Evolutionary conservation across 306 rosid genomes (phyloP), one percentile per base, ranked within the genome.

Genomic region (Prosopis cineraria): DNA sequence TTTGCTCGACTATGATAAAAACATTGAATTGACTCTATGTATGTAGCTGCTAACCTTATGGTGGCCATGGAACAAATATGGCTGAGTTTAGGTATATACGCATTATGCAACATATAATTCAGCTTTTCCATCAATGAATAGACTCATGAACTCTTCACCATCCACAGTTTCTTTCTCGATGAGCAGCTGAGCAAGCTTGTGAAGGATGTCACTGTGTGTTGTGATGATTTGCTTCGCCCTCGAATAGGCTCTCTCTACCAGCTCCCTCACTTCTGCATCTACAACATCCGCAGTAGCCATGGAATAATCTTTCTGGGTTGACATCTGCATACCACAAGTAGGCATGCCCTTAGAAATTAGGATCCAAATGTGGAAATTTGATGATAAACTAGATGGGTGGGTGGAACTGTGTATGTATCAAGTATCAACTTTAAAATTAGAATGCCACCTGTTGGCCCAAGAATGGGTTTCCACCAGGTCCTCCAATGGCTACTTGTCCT

Each of bases 391-490:
- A 13, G 37, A 10, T 5, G n/a, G 36, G 7, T 2, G 36, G 37
- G n/a, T n/a, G n/a, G 1, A 4, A 9, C 30, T 11, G 17, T 3
- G 14, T n/a, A 25, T 7, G 27, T 9, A n/a, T n/a, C n/a, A n/a
- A n/a, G n/a, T n/a, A n/a, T 1, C 22, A 56, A 56, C 19, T 56
- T 3, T 4, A 12, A 56, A 19, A 39, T 10, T 25, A 25, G 31
- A 64, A 39, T 66, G 22, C 25, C 84, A 93, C 99, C 98, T 91
- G 94, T 86, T 96, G 99, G 76, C 99, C 99, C 83, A 96, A 81
- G 89, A 96, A 96, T 68, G 99, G 99, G 74, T 96, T 91, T 82
- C 99, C 99, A 2, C 99, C 99, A 43, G 95, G 80, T 20, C 93
- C 93, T 1, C 99, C 98, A 14, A 93, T 88, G 34, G 99, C 99